These are phyloP conservation scores for Beauveria sp. DNA, from an alignment of 2,329 filamentous ascomycete genomes.

Conservation along the genomic window DNA sequence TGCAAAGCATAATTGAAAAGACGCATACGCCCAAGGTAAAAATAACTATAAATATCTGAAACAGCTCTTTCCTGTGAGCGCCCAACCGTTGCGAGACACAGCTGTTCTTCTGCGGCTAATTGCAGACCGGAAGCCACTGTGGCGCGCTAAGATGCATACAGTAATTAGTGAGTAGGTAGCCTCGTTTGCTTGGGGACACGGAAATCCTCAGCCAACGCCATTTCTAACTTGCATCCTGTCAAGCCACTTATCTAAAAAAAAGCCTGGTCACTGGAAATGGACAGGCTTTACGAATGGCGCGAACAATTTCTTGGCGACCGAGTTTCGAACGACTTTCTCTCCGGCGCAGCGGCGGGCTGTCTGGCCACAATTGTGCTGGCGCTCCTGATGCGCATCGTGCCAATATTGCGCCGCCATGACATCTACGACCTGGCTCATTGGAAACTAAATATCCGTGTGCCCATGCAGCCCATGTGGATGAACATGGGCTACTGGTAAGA, in stretches of 20 bases:
- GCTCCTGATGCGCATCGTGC: conserved; percentile 15
- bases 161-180: background rate
- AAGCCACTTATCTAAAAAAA: background rate
- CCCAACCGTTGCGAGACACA: too few relatives aligned
- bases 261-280: background rate
- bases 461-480: conserved; percentile 51
- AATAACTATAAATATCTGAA: too few relatives aligned
- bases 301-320: background rate
- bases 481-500: conserved; percentile 54
- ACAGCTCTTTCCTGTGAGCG: too few relatives aligned
- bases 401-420: conserved; percentile 20
- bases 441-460: conserved; percentile 42
- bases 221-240: background rate
- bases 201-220: background rate
- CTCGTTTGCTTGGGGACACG: background rate
- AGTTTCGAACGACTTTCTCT: conserved; percentile 7
- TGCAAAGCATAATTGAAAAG: too few relatives aligned
- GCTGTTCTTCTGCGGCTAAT: too few relatives aligned
- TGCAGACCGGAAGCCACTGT: background rate
- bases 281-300: background rate
- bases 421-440: conserved; percentile 48
- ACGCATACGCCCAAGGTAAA: too few relatives aligned
- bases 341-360: background rate
- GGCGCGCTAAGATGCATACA: background rate
- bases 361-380: conserved; percentile 28